Evolutionary conservation across 352 stramenopile genomes (phyloP), one percentile per base, ranked within the genome.

Genomic region (Peronospora tabacina): DNA sequence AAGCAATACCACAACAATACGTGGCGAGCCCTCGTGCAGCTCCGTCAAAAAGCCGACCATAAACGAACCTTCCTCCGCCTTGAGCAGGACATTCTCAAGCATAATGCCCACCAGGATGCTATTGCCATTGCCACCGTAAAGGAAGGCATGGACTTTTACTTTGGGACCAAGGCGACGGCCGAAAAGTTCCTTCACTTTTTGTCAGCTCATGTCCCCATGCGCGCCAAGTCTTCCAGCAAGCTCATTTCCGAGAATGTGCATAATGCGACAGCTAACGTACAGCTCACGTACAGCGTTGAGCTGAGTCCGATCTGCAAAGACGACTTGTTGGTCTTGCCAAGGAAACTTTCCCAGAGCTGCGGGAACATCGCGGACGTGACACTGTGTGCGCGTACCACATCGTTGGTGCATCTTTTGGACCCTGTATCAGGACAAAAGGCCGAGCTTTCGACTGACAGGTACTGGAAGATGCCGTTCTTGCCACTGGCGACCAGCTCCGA

Each of bases 121-220:
- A 82, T 82, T 24, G 65, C 72, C 30, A 87, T 90, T 50, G 59
- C 55, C 5, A 44, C 72, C 0, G 72, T 78, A 22, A 84, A 85
- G 44, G 82, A 90, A 41, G 76, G 79, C 11, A 80, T 90, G 58
- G 82, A 90, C 51, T 90, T 90, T 48, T 89, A 85, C 63, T 90
- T 87, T 52, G 64, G 52, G 44, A 58, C 63, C 17, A 85, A 85
- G 28, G 72, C 68, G 2, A 56, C 53, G 0, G 76, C 66, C 12
- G 72, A 85, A 47, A 61, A 66, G 15, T 86, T 92, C 49, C 50
- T 85, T 19, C 55, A 82, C 38, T 90, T 92, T 36, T 37, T 88
- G 15, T 49, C 55, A 6, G 55, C 66, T 5, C 71, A 78, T 40
- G 79, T 86, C 17, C 79, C 82, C 12, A 76, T 89, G 63, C 64